Evolutionary conservation across 2,329 filamentous ascomycete genomes (phyloP).

Genomic region (Aureobasidium namibiae): DNA sequence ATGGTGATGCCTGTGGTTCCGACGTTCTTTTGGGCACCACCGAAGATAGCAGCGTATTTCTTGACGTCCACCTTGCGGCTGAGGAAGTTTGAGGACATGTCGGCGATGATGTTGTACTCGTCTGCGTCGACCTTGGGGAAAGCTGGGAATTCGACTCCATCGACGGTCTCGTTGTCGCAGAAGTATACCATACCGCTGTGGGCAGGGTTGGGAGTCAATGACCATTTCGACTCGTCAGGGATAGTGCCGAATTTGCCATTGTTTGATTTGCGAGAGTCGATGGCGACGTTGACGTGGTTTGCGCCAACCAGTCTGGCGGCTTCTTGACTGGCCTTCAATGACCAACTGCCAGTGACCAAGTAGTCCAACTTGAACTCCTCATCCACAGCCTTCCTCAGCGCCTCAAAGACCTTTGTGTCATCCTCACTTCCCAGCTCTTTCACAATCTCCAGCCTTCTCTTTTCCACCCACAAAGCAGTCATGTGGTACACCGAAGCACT

Average conservation of each 20-base stretch:
- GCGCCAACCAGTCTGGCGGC: conserved; percentile 67
- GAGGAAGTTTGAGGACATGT: conserved; percentile 93
- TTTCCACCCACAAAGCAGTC: conserved; percentile 71
- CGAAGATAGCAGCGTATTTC: conserved; percentile 81
- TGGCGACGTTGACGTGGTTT: conserved; percentile 70
- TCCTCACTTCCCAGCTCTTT: conserved; percentile 46
- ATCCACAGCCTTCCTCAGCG: conserved; percentile 43
- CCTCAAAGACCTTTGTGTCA: conserved; percentile 50
- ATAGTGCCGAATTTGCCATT: conserved; percentile 81
- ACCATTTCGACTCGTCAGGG: conserved; percentile 69
- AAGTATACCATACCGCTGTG: conserved; percentile 69
- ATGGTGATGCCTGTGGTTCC: conserved; percentile 81
- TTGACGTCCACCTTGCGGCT: conserved; percentile 66
- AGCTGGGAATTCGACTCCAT: conserved; percentile 79
- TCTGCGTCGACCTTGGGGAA: conserved; percentile 58
- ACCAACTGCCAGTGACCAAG: conserved; percentile 84
- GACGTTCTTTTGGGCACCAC: conserved; percentile 88
- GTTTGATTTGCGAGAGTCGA: conserved; percentile 56
- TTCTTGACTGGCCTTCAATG: conserved; percentile 80
- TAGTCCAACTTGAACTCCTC: conserved; percentile 71
- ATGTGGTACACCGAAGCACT: conserved; percentile 77
- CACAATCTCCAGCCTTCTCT: conserved; percentile 53
- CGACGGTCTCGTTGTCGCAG: conserved; percentile 91
- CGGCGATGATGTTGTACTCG: conserved; percentile 69
- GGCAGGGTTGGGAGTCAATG: conserved; percentile 53